A percentile compares a stretch with the other conserved stretches of the same genome.
Evolutionary conservation across 768 basidiomycete genomes (phyloP).

Genomic region (Basidioascus undulatus): DNA sequence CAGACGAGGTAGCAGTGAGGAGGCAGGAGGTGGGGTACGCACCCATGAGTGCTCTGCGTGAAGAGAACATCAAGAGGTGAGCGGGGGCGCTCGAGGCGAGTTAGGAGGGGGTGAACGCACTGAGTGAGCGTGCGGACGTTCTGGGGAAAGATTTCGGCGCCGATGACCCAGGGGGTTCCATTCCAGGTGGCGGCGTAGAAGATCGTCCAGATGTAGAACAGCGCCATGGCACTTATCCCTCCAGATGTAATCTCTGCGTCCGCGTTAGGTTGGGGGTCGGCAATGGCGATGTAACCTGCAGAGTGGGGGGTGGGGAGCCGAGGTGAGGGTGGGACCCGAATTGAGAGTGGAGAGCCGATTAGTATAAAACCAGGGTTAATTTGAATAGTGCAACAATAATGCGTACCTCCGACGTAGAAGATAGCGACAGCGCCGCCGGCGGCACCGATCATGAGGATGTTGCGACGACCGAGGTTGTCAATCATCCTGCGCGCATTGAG

Average conservation of each 20-base stretch:
- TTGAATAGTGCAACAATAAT: too few species aligned
- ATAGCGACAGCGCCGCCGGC: slow-evolving; percentile 23
- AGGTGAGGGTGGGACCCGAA: too few species aligned
- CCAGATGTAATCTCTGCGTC: too few species aligned
- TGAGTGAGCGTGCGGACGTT: not conserved
- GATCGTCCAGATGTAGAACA: slow-evolving; percentile 10
- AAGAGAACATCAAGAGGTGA: too few species aligned
- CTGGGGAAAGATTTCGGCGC: slow-evolving; percentile 23
- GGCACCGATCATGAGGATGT: slow-evolving; percentile 23
- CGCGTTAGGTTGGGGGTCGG: slow-evolving; percentile 6
- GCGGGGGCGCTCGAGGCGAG: too few species aligned
- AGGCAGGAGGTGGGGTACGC: too few species aligned
- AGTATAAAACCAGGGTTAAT: too few species aligned
- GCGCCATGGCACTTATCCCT: not conserved
- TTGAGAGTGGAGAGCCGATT: too few species aligned
- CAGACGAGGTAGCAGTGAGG: too few species aligned
- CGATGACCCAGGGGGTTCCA: slow-evolving; percentile 24
- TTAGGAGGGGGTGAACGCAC: too few species aligned
- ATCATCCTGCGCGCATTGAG: too few species aligned
- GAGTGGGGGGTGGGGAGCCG: slow-evolving; percentile 21
- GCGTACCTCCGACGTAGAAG: slow-evolving; percentile 27
- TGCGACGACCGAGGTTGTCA: slow-evolving; percentile 9
- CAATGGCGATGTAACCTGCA: slow-evolving; percentile 19
- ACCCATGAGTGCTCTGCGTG: too few species aligned
- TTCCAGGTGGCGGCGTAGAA: slow-evolving; percentile 25